A percentile compares a stretch with the other conserved stretches of the same genome.
phyloP scores from a whole-genome alignment of 192 early-diverging fungal genomes.

The Podila epicladia region DNA sequence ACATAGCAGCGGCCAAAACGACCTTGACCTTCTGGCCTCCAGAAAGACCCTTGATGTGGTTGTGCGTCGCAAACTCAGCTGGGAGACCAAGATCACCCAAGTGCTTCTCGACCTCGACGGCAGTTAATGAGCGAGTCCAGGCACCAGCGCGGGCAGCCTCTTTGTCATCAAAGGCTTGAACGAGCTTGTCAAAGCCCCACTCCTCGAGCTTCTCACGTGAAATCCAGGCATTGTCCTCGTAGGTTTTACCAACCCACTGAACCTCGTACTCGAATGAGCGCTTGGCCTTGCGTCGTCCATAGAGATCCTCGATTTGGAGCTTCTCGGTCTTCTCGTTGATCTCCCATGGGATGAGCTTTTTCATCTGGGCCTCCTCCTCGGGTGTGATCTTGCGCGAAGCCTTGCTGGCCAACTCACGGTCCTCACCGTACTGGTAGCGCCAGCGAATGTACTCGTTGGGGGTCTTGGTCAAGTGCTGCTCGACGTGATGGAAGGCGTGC shows the following conservation, averaged over 20 bases:
- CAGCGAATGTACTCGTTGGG: conserved; percentile 73
- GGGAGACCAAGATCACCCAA: conserved; percentile 81
- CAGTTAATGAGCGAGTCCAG: conserved; percentile 73
- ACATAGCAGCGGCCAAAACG: conserved; percentile 86
- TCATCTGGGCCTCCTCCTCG: conserved; percentile 63
- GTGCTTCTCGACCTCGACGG: conserved; percentile 74
- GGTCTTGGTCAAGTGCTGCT: conserved; percentile 75
- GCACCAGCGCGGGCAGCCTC: conserved; percentile 80
- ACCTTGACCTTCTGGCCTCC: conserved; percentile 91
- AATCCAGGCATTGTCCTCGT: conserved; percentile 79
- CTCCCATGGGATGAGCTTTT: conserved; percentile 46
- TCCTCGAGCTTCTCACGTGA: conserved; percentile 74
- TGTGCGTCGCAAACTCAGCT: conserved; percentile 79
- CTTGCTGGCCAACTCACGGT: conserved; percentile 81
- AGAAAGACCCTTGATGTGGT: conserved; percentile 75
- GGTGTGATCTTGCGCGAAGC: conserved; percentile 72
- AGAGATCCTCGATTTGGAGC: conserved; percentile 59
- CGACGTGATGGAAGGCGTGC: conserved; percentile 89
- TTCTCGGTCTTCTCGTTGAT: conserved; percentile 54
- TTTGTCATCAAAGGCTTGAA: conserved; percentile 53
- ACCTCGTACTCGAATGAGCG: conserved; percentile 72
- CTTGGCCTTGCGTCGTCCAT: conserved; percentile 77
- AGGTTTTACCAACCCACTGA: conserved; percentile 79
- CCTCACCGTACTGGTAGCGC: conserved; percentile 81
- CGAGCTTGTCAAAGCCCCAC: conserved; percentile 83